Percentiles rank a stretch among this genome's conserved stretches.
phyloP scores from a whole-genome alignment of 2,329 filamentous ascomycete genomes.

The Aspergillus sp. region DNA sequence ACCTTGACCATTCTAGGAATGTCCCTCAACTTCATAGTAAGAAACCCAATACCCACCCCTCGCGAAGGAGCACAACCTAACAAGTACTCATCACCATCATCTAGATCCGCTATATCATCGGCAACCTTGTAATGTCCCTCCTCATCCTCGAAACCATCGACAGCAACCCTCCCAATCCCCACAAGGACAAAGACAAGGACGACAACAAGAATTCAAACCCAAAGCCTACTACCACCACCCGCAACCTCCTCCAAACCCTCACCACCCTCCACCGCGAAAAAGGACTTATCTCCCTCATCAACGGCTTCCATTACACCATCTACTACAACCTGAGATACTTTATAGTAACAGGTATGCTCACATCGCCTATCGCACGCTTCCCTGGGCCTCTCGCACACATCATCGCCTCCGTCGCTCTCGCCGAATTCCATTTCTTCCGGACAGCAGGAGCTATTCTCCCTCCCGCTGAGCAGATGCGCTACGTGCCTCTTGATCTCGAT shows the following conservation, averaged over 20 bases:
- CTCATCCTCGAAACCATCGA: constrained; percentile 10
- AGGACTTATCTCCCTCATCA: neutral
- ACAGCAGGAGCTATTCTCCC: neutral
- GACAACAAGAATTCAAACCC: neutral
- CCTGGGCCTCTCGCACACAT: neutral
- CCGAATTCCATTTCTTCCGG: constrained; percentile 9
- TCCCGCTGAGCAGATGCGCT: neutral
- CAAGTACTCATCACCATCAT: no score
- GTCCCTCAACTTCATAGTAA: neutral
- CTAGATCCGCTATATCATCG: constrained; percentile 1
- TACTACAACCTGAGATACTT: neutral
- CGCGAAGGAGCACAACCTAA: no score
- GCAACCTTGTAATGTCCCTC: neutral
- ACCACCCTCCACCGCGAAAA: neutral
- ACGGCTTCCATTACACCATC: neutral
- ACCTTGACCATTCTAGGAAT: neutral
- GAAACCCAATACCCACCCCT: neutral
- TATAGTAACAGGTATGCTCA: neutral
- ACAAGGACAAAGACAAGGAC: neutral
- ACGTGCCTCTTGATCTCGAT: neutral
- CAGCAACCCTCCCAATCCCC: neutral
- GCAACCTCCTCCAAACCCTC: neutral
- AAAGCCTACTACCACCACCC: neutral
- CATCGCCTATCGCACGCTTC: neutral
- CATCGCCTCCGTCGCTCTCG: constrained; percentile 5